Evolutionary conservation across 2,329 filamentous ascomycete species (phyloP), one percentile per base, ranked within the genome.

Genomic region (Pestalotiopsis sp.): DNA sequence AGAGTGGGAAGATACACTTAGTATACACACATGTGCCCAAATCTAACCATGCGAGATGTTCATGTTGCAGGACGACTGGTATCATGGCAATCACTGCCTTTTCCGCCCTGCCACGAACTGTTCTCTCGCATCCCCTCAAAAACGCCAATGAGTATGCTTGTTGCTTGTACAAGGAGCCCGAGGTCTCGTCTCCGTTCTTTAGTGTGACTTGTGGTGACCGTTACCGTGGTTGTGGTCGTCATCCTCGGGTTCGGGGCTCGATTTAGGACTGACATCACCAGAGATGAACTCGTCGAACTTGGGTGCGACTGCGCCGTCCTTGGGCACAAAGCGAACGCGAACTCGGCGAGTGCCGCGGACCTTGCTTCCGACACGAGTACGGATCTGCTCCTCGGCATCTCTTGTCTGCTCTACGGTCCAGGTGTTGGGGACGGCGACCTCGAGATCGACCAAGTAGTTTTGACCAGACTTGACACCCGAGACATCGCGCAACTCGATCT

Each of bases 401-500:
- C 89, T 85, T 7, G 91, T 88, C 67, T 92, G 88, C 66, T 90
- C 88, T 5, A 99, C 84, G 0, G 92, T 92, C 92, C 93, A 97
- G 41, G 84, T 83, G 25, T 86, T 87, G 0, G 95, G 94, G 17
- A 97, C 93, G 2, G 89, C 92, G 70, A 98, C 82, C 79, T 97
- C 95, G 7, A 99, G 80, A 74, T 98, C 96, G 74, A 98, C 91
- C 38, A 98, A 85, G 78, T 97, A 98, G 82, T 98, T 99, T 80
- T 98, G 96, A 38, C 96, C 96, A 3, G 94, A 96, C 82, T 99
- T 99, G 81, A 97, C 88, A 67, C 96, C 96, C 72, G 94, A 92
- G 3, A 98, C 88, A 59, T 93, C 92, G 59, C 92, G 88, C 60
- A 98, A 82, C 76, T 93, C 89, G 9, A 94, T 86, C 67, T 90